A percentile compares a stretch with the other conserved stretches of the same genome.
Evolutionary conservation across 257 asterid species (phyloP).

Genomic region (Primulina huaijiensis): DNA sequence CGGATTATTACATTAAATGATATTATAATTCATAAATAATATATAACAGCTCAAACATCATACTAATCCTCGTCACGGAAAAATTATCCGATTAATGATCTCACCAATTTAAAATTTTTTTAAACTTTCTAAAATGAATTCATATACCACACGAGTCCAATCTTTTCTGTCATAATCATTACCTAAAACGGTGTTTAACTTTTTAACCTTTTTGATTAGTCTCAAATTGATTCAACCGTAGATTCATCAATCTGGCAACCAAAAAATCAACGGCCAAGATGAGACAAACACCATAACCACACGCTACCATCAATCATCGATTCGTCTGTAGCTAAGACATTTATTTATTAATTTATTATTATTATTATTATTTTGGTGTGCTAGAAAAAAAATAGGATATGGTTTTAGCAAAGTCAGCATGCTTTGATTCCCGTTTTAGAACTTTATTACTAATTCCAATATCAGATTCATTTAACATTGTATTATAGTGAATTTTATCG

Average conservation of each 20-base stretch:
- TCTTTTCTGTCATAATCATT: no score
- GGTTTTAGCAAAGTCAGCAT: not conserved
- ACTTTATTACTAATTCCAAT: not conserved
- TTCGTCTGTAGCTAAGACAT: not conserved
- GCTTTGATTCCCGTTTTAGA: not conserved
- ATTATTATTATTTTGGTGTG: no score
- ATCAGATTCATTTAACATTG: not conserved
- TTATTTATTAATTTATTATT: no score
- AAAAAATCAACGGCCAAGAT: not conserved
- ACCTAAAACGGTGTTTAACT: not conserved
- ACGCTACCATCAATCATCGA: not conserved
- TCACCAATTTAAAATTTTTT: no score
- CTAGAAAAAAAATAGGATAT: no score
- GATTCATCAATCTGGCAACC: not conserved
- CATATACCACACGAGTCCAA: no score
- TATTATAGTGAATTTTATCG: not conserved
- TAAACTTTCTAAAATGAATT: no score
- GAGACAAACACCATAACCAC: not conserved
- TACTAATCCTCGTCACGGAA: no score
- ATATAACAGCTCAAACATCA: no score
- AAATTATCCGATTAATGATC: no score
- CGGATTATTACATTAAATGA: no score
- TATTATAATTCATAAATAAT: no score
- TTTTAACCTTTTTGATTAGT: not conserved
- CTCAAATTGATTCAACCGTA: not conserved